Conservation (phyloP, 2,329 filamentous ascomycete species). For the Cryphonectria nitschkei region DNA sequence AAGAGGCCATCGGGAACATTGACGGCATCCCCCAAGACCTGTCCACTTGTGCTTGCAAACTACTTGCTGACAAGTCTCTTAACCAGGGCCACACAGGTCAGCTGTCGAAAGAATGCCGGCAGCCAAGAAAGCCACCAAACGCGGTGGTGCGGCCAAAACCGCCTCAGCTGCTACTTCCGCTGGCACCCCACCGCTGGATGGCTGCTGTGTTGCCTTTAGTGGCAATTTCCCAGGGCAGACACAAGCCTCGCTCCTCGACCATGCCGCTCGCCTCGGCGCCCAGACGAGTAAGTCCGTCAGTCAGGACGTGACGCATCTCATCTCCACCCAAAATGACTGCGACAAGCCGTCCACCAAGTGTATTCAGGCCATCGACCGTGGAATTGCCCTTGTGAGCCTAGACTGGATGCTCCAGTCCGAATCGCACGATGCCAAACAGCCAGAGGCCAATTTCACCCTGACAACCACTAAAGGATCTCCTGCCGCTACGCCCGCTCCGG, state of each 20-base stretch:
- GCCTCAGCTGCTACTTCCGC: slow-evolving; percentile 29
- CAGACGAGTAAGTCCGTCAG: slow-evolving; percentile 51
- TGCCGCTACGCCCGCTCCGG: slow-evolving; percentile 23
- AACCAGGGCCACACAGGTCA: background rate
- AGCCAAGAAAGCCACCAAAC: slow-evolving; percentile 17
- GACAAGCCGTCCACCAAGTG: slow-evolving; percentile 56
- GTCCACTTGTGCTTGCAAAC: background rate
- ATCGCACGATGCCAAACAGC: slow-evolving; percentile 43
- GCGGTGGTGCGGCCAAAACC: slow-evolving; percentile 21
- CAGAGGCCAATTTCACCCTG: slow-evolving; percentile 37
- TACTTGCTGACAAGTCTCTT: background rate
- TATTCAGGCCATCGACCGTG: slow-evolving; percentile 49
- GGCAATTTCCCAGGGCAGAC: slow-evolving; percentile 61
- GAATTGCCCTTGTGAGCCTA: slow-evolving; percentile 59
- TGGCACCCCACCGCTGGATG: slow-evolving; percentile 44
- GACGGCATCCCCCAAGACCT: background rate
- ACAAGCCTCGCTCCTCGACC: slow-evolving; percentile 53
- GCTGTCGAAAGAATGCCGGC: slow-evolving; percentile 17
- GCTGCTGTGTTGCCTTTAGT: slow-evolving; percentile 58
- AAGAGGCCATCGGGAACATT: background rate
- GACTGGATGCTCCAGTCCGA: slow-evolving; percentile 67
- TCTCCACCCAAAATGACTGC: slow-evolving; percentile 59
- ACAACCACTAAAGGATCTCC: slow-evolving; percentile 25
- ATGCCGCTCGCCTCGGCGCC: slow-evolving; percentile 55
- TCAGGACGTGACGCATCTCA: slow-evolving; percentile 57